Percentiles rank a stretch among this genome's conserved stretches.
phyloP scores from a whole-genome alignment of 139 green algal genomes.

The Chlorella sp. region DNA sequence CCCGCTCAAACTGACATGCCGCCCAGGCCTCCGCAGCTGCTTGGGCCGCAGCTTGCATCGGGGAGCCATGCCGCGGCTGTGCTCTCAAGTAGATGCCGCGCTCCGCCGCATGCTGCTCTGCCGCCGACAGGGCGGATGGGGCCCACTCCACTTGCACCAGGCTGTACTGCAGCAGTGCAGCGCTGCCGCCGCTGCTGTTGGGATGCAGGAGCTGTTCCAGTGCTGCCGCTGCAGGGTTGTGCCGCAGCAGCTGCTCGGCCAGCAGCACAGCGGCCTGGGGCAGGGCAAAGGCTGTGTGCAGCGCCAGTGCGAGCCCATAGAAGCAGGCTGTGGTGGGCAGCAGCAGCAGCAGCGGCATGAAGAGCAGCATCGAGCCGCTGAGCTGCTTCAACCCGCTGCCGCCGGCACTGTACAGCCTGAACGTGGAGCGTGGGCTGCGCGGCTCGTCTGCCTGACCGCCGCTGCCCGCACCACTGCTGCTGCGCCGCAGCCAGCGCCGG shows the following conservation, averaged over 20 bases:
- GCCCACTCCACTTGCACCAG: neutral
- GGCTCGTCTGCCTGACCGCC: neutral
- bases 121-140: neutral
- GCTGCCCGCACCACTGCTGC: neutral
- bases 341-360: conserved; percentile 32
- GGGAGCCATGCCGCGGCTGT: neutral
- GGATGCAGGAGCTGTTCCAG: neutral
- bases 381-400: conserved; percentile 23
- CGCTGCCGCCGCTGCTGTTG: neutral
- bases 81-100: neutral
- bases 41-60: neutral
- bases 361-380: conserved; percentile 23
- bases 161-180: neutral
- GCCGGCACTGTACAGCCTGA: no score
- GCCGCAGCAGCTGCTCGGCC: neutral
- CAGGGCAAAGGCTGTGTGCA: neutral
- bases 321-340: conserved; percentile 35
- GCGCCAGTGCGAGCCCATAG: neutral
- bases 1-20: neutral
- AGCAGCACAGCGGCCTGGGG: neutral
- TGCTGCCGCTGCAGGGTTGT: neutral
- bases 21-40: neutral
- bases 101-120: neutral
- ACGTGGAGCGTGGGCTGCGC: neutral
- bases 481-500: neutral